phyloP scores from a whole-genome alignment of 225 moss, liverwort and hornwort species.

The Marchantia polymorpha region DNA sequence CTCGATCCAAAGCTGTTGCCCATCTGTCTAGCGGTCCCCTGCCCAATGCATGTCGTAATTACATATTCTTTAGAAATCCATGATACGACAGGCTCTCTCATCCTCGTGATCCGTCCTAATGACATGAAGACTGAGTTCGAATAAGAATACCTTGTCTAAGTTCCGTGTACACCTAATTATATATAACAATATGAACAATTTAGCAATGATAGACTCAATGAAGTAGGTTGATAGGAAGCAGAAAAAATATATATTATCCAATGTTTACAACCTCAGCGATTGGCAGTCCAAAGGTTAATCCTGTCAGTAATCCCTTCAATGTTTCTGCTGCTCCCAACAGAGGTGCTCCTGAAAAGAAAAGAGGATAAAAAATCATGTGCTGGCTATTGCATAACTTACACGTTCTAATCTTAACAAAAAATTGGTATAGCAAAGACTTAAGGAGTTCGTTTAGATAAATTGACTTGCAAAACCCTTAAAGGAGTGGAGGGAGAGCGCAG shows the following conservation, averaged over 20 bases:
- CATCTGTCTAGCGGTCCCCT: slow-evolving; percentile 87
- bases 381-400: too few relatives aligned
- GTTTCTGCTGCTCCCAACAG: slow-evolving; percentile 84
- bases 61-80: neutral
- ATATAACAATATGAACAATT: too few relatives aligned
- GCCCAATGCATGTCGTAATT: slow-evolving; percentile 14
- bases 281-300: slow-evolving; percentile 87
- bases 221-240: too few relatives aligned
- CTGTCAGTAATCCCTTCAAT: slow-evolving; percentile 77
- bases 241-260: neutral
- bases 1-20: slow-evolving; percentile 78
- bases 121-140: too few relatives aligned
- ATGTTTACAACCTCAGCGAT: slow-evolving; percentile 64
- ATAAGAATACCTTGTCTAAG: too few relatives aligned
- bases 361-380: neutral
- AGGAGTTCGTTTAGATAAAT: too few relatives aligned
- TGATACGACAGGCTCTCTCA: neutral
- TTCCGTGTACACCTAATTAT: too few relatives aligned
- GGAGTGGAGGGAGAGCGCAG: slow-evolving; percentile 55
- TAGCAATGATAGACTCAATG: too few relatives aligned
- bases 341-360: slow-evolving; percentile 64
- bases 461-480: neutral
- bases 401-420: too few relatives aligned
- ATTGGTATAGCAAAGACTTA: too few relatives aligned
- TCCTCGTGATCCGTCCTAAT: too few relatives aligned